Percentiles rank a stretch among this genome's conserved stretches.
Evolutionary conservation across 768 basidiomycete genomes (phyloP).

Genomic region (Clitopilus hobsonii): DNA sequence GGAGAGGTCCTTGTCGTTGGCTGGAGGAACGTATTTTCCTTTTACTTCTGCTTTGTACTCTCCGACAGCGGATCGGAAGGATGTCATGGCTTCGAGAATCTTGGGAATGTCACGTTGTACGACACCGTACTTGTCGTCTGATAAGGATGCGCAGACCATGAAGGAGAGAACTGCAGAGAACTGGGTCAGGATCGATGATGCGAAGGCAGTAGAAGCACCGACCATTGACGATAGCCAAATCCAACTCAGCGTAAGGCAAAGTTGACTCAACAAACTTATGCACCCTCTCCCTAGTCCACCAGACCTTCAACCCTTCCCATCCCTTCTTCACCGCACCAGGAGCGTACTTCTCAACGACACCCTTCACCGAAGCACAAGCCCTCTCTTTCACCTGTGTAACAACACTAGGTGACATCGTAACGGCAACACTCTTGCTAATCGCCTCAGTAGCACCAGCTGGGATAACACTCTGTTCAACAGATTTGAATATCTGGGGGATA

Average conservation of each 20-base stretch:
- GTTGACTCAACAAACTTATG: constrained; percentile 48
- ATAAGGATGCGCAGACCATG: constrained; percentile 66
- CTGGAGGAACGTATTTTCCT: constrained; percentile 31
- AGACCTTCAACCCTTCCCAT: constrained; percentile 23
- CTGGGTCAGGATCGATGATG: background rate
- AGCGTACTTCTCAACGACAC: constrained; percentile 10
- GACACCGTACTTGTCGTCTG: constrained; percentile 77
- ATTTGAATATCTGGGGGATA: constrained; percentile 42
- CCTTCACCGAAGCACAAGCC: constrained; percentile 15
- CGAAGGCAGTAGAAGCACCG: constrained; percentile 10
- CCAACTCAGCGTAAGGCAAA: constrained; percentile 59
- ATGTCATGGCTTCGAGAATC: constrained; percentile 71
- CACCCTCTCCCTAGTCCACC: constrained; percentile 57
- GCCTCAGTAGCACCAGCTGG: constrained; percentile 16
- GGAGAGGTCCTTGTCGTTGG: constrained; percentile 27
- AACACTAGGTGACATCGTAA: constrained; percentile 15
- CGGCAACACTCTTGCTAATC: background rate
- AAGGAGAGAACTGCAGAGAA: constrained; percentile 52
- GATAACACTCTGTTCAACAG: constrained; percentile 19
- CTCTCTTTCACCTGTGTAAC: constrained; percentile 14
- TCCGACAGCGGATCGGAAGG: constrained; percentile 64
- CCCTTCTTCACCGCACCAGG: constrained; percentile 9
- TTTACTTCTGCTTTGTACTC: constrained; percentile 53
- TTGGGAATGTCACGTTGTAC: constrained; percentile 84
- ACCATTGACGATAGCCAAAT: constrained; percentile 63